These are phyloP conservation scores for Penicillium paradoxum DNA, from an alignment of 495 filamentous ascomycete genomes.

Conservation along the genomic window DNA sequence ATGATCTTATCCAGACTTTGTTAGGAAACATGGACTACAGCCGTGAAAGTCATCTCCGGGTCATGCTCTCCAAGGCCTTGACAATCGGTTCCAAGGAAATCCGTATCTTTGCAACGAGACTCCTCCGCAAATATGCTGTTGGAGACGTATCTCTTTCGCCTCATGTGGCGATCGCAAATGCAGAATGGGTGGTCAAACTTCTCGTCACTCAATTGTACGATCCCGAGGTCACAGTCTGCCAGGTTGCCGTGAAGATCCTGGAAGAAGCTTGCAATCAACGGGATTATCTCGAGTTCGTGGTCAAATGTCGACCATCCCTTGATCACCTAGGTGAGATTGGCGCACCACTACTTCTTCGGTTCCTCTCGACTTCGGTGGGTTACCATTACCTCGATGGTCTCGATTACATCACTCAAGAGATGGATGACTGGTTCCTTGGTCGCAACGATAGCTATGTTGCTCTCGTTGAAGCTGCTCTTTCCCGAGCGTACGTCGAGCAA, in stretches of 20 bases:
- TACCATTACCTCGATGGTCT: constrained; percentile 96
- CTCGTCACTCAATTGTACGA: constrained; percentile 97
- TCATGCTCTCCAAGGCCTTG: constrained; percentile 87
- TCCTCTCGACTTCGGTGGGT: constrained; percentile 89
- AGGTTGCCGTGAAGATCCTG: constrained; percentile 90
- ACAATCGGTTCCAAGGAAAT: constrained; percentile 89
- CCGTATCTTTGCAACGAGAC: constrained; percentile 77
- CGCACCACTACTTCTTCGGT: constrained; percentile 85
- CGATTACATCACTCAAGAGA: constrained; percentile 97
- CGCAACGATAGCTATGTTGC: constrained; percentile 92
- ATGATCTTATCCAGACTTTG: constrained; percentile 82
- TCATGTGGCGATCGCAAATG: constrained; percentile 40
- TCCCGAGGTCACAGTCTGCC: constrained; percentile 92
- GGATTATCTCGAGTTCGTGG: constrained; percentile 86
- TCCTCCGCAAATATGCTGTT: constrained; percentile 75
- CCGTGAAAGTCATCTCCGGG: constrained; percentile 80
- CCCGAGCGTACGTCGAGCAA: constrained; percentile 71
- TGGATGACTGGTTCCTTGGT: constrained; percentile 98
- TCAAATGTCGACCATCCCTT: constrained; percentile 90
- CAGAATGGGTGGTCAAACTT: constrained; percentile 93
- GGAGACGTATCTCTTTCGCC: constrained; percentile 30
- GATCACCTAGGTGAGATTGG: constrained; percentile 97
- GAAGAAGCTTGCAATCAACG: constrained; percentile 95
- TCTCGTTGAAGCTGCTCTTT: constrained; percentile 93
- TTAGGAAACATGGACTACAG: constrained; percentile 89